Evolutionary conservation across 2,329 filamentous ascomycete species (phyloP), one percentile per base, ranked within the genome.

Genomic region (Aureobasidium sp.): DNA sequence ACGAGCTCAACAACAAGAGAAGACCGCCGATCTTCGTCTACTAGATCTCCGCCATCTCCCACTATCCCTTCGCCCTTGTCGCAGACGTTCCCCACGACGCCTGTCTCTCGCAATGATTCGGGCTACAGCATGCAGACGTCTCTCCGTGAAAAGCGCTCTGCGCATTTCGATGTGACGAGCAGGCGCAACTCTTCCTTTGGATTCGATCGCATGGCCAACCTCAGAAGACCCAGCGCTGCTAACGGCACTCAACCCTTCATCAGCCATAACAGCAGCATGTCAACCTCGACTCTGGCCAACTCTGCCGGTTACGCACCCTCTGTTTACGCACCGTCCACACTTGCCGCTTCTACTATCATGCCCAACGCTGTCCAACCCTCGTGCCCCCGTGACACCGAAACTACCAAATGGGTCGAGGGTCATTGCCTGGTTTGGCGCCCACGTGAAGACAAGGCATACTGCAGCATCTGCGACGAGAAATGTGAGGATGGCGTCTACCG

Each of bases 131-230:
- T 96, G 62, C 87, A 92, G 65, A 86, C 89, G 20, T 96, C 90
- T 5, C 79, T 99, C 62, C 86, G 91, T 36, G 94, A 97, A 76
- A 99, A 97, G 78, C 85, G 93, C 57, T 97, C 94, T 3, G 92
- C 90, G 1, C 91, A 97, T 72, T 96, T 97, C 68, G 89, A 94
- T 69, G 85, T 88, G 62, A 76, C 80, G 66, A 41, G 22, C 57
- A 85, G 92, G 64, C 85, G 93, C 67, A 97, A 92, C 77, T 96
- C 92, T n/a, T 96, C 92, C 66, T 77, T 96, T 74, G 90, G 88
- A 34, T 80, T 92, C 71, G 90, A 90, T 67, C 87, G 86, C 72
- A 82, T 86, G 67, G 82, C 81, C 41, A 84, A 86, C 0, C 75
- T 87, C 22, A 84, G 89, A 67, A 82, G 88, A 62, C 77, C 82